A percentile compares a stretch with the other conserved stretches of the same genome.
phyloP scores from a whole-genome alignment of 306 rosid species.

The Senna tora region DNA sequence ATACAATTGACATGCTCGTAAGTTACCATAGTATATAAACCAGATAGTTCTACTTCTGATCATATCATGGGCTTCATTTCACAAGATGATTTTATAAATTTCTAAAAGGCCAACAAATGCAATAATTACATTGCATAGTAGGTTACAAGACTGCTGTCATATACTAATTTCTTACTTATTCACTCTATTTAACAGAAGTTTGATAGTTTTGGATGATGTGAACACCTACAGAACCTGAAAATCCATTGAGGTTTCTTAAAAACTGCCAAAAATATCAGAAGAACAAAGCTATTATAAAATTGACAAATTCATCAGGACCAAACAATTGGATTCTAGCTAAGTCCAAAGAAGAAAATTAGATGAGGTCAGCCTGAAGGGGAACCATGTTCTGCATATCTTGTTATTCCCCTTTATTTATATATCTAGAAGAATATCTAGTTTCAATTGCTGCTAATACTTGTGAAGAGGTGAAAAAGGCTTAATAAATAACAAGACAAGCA shows the following conservation, averaged over 20 bases:
- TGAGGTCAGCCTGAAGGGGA: background rate
- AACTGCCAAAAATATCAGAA: background rate
- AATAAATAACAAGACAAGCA: background rate
- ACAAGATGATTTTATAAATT: background rate
- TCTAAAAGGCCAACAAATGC: slow-evolving; percentile 13
- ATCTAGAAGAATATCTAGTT: background rate
- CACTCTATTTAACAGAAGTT: background rate
- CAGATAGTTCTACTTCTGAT: slow-evolving; percentile 3
- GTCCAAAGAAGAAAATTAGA: background rate
- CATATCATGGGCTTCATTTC: slow-evolving; percentile 11
- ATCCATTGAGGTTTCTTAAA: background rate
- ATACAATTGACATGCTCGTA: background rate
- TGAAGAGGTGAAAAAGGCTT: too few species aligned
- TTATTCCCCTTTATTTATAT: background rate
- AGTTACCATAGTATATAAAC: slow-evolving; percentile 20
- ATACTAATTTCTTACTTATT: background rate
- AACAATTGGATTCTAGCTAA: background rate
- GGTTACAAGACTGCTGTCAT: background rate
- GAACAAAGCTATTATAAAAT: background rate
- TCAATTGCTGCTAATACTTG: background rate
- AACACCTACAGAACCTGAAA: slow-evolving; percentile 12
- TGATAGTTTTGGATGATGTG: background rate
- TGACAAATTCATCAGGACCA: slow-evolving; percentile 13
- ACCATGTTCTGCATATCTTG: background rate
- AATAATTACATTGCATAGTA: background rate